phyloP scores from a whole-genome alignment of 2,329 filamentous ascomycete species.

The Botryotinia globosa region DNA sequence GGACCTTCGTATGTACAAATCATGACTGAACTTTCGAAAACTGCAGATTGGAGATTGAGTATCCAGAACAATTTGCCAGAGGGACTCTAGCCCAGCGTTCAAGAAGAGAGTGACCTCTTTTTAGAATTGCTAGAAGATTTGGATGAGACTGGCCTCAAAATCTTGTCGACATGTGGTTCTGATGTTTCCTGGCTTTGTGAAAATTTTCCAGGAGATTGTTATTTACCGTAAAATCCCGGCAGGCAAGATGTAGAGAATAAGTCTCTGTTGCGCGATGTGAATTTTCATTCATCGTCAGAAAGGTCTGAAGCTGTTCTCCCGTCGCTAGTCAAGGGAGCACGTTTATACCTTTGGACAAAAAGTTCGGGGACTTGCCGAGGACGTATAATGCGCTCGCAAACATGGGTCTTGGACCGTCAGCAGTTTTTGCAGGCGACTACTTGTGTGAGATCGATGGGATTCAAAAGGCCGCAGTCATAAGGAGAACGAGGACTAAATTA shows the following conservation, averaged over 20 bases:
- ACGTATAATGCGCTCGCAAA: background rate
- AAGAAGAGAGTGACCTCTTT: conserved; percentile 21
- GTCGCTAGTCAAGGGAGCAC: background rate
- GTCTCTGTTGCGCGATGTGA: background rate
- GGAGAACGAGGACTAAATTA: background rate
- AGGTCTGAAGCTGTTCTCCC: background rate
- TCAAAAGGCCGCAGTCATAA: background rate
- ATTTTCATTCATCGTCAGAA: background rate
- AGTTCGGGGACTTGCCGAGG: no score
- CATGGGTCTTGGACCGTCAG: background rate
- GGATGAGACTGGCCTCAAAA: background rate
- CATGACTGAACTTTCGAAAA: conserved; percentile 14
- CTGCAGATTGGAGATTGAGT: conserved; percentile 14
- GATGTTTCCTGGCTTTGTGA: conserved; percentile 6
- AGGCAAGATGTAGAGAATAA: no score
- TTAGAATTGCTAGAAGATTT: conserved; percentile 14
- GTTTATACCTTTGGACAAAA: conserved; percentile 2
- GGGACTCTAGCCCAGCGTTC: background rate
- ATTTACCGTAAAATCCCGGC: no score
- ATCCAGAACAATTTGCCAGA: conserved; percentile 10
- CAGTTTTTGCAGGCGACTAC: background rate
- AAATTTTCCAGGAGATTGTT: background rate
- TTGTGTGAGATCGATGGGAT: background rate
- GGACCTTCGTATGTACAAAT: conserved; percentile 20
- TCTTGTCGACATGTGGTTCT: background rate